Base-by-base conservation (phyloP, 2,329 filamentous ascomycete genomes). In the Thelonectria rubi region DNA sequence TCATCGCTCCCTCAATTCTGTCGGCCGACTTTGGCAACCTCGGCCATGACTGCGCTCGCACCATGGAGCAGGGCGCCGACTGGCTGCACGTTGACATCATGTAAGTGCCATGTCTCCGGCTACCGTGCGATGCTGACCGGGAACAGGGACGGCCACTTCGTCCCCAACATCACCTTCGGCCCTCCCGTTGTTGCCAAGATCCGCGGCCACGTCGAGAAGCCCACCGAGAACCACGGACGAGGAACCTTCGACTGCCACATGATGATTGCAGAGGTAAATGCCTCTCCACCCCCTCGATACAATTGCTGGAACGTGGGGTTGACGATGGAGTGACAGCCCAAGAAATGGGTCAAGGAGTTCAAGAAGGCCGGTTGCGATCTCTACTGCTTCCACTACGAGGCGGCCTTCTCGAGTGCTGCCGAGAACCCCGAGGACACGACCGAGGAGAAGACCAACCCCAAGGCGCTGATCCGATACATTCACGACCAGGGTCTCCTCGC, bases 371-470 rank as follows among this genome's bases (percentile, higher is more conserved):
- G 95, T 55, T 97, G 94, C 79, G 93, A 99, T 78, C 85, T 99
- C n/a, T 99, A 99, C 84, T 98, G 95, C 84, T 99, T 99, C 84
- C 95, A 99, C 84, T 98, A 98, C 80, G 95, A 99, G 81, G 95
- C 95, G 24, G 95, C 95, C 66, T 86, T 95, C 69, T 97, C 92
- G 52, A 92, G 91, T 45, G 93, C 91, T 37, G 93, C 94, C 72
- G 92, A 94, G 74, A 88, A 85, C 56, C 94, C 94, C 49, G 88
- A 91, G 70, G 86, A 84, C 58, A 84, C 81, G 55, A 88, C 87
- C 14, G 90, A 91, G 57, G 77, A 82, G 62, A 90, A 88, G 77
- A 98, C 94, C 2, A 93, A 80, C 72, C 94, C 95, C 5, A 89
- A 88, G 73, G 92, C 94, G 69, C 81, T 99, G 71, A 92, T 98